Conservation (phyloP, 116 monocot genomes). For the Phalaenopsis hybrid region DNA sequence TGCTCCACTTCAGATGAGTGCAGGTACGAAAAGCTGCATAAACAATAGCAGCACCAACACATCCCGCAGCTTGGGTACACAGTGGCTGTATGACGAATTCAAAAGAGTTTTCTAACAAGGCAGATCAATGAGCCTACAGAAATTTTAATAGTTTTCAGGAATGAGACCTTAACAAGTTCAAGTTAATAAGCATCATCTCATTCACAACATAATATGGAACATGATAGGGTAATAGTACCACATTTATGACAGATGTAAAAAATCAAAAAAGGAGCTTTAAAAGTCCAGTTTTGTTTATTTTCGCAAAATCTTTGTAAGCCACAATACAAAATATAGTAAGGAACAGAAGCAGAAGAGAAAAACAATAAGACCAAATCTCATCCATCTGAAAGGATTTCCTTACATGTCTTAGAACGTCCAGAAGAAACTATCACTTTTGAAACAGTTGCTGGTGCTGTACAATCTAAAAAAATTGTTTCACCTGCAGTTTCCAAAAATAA, state of each 20-base stretch:
- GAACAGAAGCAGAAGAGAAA: background rate
- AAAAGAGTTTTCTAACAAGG: background rate
- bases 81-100: background rate
- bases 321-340: background rate
- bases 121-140: background rate
- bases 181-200: background rate
- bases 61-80: background rate
- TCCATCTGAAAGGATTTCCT: constrained; percentile 12
- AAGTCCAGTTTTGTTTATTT: background rate
- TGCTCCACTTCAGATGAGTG: background rate
- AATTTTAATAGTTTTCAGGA: background rate
- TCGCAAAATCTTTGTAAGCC: background rate
- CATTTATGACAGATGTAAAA: background rate
- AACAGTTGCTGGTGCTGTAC: constrained; percentile 53
- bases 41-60: background rate
- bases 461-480: constrained; percentile 72
- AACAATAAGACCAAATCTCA: background rate
- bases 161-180: constrained; percentile 3
- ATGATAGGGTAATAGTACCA: background rate
- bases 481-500: constrained; percentile 37
- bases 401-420: constrained; percentile 73
- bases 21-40: background rate
- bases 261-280: background rate
- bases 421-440: constrained; percentile 73
- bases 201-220: constrained; percentile 5